Percentiles rank a stretch among this genome's conserved stretches.
phyloP scores from a whole-genome alignment of 1,139 yeast species.

The Diutina scorzettiae region DNA sequence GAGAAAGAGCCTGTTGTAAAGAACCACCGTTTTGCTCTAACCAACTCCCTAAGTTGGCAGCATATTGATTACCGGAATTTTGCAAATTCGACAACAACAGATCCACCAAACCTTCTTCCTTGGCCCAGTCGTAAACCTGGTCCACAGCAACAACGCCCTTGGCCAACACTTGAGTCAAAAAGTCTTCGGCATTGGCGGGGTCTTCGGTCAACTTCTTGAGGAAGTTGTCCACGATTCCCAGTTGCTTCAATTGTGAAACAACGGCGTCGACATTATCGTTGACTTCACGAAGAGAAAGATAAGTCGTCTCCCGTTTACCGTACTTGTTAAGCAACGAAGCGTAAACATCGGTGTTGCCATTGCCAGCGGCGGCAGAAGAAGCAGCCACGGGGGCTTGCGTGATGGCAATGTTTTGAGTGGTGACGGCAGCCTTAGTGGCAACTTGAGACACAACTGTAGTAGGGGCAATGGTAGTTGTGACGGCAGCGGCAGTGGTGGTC shows the following conservation, averaged over 20 bases:
- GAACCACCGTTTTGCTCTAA: slow-evolving; percentile 2
- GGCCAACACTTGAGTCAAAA: slow-evolving; percentile 5
- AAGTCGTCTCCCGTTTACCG: neutral
- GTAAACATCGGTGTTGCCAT: neutral
- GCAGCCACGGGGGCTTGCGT: neutral
- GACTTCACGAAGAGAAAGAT: slow-evolving; percentile 1
- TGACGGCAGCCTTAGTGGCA: neutral
- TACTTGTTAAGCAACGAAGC: neutral
- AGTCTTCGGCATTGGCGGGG: slow-evolving; percentile 1
- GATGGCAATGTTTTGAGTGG: neutral
- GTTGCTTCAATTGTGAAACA: neutral
- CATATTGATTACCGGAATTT: slow-evolving; percentile 1
- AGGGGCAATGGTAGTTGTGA: neutral
- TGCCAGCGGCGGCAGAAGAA: neutral
- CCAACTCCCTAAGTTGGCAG: neutral
- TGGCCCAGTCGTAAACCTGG: slow-evolving; percentile 3
- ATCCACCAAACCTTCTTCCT: neutral
- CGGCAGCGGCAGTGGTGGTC: neutral
- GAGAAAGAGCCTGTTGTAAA: slow-evolving; percentile 1
- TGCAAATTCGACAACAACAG: neutral
- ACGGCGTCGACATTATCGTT: neutral
- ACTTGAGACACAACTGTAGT: neutral
- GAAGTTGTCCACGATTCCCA: neutral
- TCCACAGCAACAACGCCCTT: slow-evolving; percentile 2
- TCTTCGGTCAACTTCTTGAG: slow-evolving; percentile 1